Evolutionary conservation across 345 rosid genomes (phyloP).

Genomic region (Erucastrum elatum): DNA sequence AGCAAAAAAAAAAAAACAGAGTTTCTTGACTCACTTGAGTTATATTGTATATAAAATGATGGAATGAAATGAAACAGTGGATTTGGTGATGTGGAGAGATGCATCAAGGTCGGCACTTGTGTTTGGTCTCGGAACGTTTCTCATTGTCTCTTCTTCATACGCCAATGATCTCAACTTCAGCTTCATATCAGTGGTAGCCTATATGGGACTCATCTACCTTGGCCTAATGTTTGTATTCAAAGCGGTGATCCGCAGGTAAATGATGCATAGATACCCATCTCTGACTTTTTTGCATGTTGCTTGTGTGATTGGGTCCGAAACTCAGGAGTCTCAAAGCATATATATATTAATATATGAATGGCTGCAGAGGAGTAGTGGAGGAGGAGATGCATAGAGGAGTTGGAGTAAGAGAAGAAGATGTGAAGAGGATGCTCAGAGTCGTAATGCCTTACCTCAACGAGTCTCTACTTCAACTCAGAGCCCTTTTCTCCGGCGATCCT

Average conservation of each 20-base stretch:
- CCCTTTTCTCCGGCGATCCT: slow-evolving; percentile 92
- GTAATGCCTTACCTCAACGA: slow-evolving; percentile 82
- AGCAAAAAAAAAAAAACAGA: too few species aligned
- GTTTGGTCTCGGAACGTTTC: slow-evolving; percentile 77
- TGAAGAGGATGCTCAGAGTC: slow-evolving; percentile 60
- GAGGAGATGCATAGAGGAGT: slow-evolving; percentile 45
- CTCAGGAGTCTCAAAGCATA: not conserved
- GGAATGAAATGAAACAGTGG: slow-evolving; percentile 52
- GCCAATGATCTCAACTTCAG: slow-evolving; percentile 70
- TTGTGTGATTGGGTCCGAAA: not conserved
- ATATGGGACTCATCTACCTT: slow-evolving; percentile 72
- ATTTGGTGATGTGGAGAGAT: slow-evolving; percentile 95
- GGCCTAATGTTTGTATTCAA: slow-evolving; percentile 70
- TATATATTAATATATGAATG: not conserved
- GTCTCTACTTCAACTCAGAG: slow-evolving; percentile 61
- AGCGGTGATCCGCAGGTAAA: slow-evolving; percentile 65
- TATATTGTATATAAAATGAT: too few species aligned
- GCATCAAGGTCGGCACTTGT: slow-evolving; percentile 68
- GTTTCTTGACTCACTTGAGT: too few species aligned
- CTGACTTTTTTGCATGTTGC: not conserved
- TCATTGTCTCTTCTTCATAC: slow-evolving; percentile 73
- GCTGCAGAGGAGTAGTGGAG: slow-evolving; percentile 51
- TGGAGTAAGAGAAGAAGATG: slow-evolving; percentile 74
- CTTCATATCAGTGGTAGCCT: slow-evolving; percentile 75
- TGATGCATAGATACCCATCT: not conserved